phyloP scores from a whole-genome alignment of 495 filamentous ascomycete genomes.

The Acidomyces sp. region DNA sequence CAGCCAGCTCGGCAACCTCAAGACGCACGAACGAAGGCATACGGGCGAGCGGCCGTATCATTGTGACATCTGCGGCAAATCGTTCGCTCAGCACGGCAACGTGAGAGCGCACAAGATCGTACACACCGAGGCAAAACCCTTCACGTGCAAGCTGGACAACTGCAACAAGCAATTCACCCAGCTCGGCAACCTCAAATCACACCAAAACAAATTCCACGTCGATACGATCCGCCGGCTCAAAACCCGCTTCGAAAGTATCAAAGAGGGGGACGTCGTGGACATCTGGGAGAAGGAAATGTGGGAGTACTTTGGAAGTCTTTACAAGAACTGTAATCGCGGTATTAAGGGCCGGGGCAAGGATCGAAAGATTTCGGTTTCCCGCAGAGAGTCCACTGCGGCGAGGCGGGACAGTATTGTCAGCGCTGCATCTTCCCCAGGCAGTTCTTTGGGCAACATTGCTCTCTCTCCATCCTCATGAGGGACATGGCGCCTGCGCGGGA shows the following conservation, averaged over 20 bases:
- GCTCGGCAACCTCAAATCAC: constrained; percentile 84
- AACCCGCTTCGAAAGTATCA: constrained; percentile 53
- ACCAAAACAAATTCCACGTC: constrained; percentile 87
- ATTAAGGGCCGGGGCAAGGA: constrained; percentile 89
- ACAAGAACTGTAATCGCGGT: constrained; percentile 90
- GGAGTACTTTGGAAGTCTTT: constrained; percentile 73
- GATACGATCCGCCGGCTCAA: constrained; percentile 60
- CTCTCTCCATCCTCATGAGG: too few species aligned
- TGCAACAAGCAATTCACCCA: constrained; percentile 82
- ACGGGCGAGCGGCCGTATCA: constrained; percentile 78
- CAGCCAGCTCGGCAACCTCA: constrained; percentile 78
- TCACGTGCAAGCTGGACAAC: constrained; percentile 63
- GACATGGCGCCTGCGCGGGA: too few species aligned
- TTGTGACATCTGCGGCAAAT: constrained; percentile 69
- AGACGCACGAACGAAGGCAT: constrained; percentile 78
- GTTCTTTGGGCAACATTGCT: too few species aligned
- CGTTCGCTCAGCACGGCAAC: constrained; percentile 75
- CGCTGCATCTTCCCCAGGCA: too few species aligned
- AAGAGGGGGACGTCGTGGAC: constrained; percentile 47
- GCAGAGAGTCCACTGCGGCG: background rate
- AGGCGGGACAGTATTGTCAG: background rate
- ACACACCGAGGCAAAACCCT: constrained; percentile 64
- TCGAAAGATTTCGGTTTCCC: constrained; percentile 28
- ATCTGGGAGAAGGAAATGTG: constrained; percentile 64
- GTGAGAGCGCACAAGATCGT: constrained; percentile 77